Evolutionary conservation across 768 basidiomycete genomes (phyloP), one percentile per base, ranked within the genome.

Genomic region (Exidia glandulosa): DNA sequence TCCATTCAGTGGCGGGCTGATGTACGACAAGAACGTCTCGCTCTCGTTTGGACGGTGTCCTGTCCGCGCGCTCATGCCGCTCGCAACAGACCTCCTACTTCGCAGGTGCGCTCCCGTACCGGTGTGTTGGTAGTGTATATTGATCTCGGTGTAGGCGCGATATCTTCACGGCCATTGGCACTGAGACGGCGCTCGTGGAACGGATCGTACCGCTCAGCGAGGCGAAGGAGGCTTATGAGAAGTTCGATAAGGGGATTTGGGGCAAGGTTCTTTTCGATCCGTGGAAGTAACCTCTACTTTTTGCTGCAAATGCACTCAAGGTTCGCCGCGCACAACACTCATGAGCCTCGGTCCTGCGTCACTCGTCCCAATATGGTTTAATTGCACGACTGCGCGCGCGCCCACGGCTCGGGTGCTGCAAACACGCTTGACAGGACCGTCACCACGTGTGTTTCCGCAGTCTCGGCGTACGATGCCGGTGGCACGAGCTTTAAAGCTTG

Each of bases 31-130:
- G 72, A 91, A 90, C 69, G 78, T 89, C 6, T 87, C 85, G 1
- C 74, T 89, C 29, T 85, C 88, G 65, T 91, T 90, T 67, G 90
- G 90, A 9, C 81, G 88, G 9, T 90, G 88, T 64, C 89, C 88
- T 16, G 87, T 88, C 3, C 81, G 86, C 16, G 82, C 88, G 1
- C 82, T 90, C 80, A 84, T 90, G 65, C 85, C 85, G 10, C 70
- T 80, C 60, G 89, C 88, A 2, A 77, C 87, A 41, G 84, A 84
- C 64, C 69, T 91, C 31, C 71, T 92, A 32, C 1, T 86, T 91
- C 62, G 87, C 85, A n/a, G 73, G 74, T n/a, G 77, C 31, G 25
- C n/a, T n/a, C 25, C n/a, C n/a, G n/a, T n/a, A n/a, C n/a, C n/a
- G n/a, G n/a, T n/a, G n/a, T n/a, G n/a, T n/a, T n/a, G n/a, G n/a